Evolutionary conservation across 257 asterid genomes (phyloP), one percentile per base, ranked within the genome.

Genomic region (Solanum chiquidenum): DNA sequence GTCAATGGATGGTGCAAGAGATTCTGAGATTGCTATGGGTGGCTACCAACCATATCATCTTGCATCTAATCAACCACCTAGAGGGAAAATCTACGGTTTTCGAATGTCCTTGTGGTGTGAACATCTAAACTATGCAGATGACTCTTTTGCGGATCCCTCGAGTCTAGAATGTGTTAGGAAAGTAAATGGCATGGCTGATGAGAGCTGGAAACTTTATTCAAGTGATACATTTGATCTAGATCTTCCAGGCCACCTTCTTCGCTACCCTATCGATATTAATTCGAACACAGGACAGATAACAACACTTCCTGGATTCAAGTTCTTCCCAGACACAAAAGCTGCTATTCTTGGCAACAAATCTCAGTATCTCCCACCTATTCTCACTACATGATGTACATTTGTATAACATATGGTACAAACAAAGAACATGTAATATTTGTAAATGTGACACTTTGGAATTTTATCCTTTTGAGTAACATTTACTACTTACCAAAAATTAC

Each of bases 1-100:
- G 85, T 97, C 99, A 68, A 97, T 97, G 98, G 97, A 97, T 10
- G 98, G 99, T 55, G 95, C 88, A 5, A 92, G 98, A 86, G 99
- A 97, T 90, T 82, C 95, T 0, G 99, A 97, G 93, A 97, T 97
- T 5, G 98, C 98, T 3, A 95, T 97, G 95, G 99, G 98, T 7
- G 99, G 93, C 5, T 97, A 93, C 86, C 99, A 97, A 87, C 98
- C 98, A 1, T 88, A 90, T 85, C 95, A 95, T 69, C 87, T 95
- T 60, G 91, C 92, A 11, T 83, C 37, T 33, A 68, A 37, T n/a
- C 42, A 75, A 42, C 92, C 92, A 7, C 91, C 94, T 9, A 90
- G 90, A 88, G 98, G 96, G 2, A 89, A 90, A 33, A 92, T 97
- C 55, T 93, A 89, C 11, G 94, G 91, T 29, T 90, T 97, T 38